Conservation (phyloP, 805 yeast genomes). For the Candida cerambycidarum region DNA sequence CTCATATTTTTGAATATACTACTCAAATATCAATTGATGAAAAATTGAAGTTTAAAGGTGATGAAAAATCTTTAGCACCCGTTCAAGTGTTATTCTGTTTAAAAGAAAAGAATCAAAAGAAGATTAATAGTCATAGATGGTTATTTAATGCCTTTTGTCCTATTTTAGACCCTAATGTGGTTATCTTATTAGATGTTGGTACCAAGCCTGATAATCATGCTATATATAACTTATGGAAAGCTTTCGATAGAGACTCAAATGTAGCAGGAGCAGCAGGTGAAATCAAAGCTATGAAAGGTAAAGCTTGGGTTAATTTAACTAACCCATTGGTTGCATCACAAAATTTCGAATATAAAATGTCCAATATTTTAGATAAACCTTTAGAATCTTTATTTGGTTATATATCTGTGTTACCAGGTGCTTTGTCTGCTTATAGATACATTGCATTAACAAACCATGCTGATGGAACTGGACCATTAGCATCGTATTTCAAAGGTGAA, state of each 20-base stretch:
- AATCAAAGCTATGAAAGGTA: constrained; percentile 92
- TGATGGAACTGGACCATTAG: constrained; percentile 90
- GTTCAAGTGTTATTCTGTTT: constrained; percentile 91
- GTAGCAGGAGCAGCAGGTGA: constrained; percentile 99
- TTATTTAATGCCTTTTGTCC: constrained; percentile 94
- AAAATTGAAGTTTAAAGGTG: constrained; percentile 84
- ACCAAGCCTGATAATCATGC: constrained; percentile 90
- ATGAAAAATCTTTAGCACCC: constrained; percentile 87
- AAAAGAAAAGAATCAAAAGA: constrained; percentile 89
- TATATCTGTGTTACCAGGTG: constrained; percentile 93
- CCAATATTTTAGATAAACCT: constrained; percentile 94
- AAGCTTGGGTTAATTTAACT: constrained; percentile 72
- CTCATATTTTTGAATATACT: constrained; percentile 94
- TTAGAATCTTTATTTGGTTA: constrained; percentile 91
- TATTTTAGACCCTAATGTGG: constrained; percentile 84
- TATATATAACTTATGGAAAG: constrained; percentile 93
- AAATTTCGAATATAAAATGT: constrained; percentile 94
- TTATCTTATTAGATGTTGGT: constrained; percentile 92
- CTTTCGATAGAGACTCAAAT: constrained; percentile 92
- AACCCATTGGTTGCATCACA: constrained; percentile 96
- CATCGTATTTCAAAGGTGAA: constrained; percentile 90
- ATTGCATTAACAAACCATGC: constrained; percentile 80
- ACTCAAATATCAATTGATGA: constrained; percentile 93
- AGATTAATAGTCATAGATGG: constrained; percentile 98
- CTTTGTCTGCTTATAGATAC: constrained; percentile 90